A percentile compares a stretch with the other conserved stretches of the same genome.
These are phyloP conservation scores for Ananas comosus DNA, from an alignment of 176 grass and related monocot species.

Conservation along the genomic window DNA sequence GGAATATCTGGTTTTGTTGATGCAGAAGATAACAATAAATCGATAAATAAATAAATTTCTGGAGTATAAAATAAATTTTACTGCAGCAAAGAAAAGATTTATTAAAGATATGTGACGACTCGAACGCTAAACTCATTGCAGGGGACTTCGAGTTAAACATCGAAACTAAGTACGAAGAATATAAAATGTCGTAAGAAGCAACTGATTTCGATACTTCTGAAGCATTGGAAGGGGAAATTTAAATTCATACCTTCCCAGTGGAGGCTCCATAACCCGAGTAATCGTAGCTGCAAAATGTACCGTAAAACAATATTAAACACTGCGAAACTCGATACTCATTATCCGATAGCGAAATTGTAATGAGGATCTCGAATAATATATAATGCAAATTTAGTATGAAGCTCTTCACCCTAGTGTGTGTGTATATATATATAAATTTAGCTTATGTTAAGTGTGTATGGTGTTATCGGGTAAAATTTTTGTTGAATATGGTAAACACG, in stretches of 20 bases:
- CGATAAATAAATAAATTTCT: too few species aligned
- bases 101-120: too few species aligned
- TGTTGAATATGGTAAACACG: too few species aligned
- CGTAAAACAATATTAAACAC: slow-evolving; percentile 14
- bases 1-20: too few species aligned
- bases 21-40: too few species aligned
- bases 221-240: slow-evolving; percentile 2
- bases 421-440: not conserved
- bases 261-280: slow-evolving; percentile 98
- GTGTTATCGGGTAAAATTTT: too few species aligned
- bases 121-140: too few species aligned
- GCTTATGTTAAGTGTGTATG: not conserved
- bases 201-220: not conserved
- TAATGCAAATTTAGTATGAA: not conserved
- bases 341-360: not conserved
- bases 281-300: slow-evolving; percentile 61
- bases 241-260: slow-evolving; percentile 78
- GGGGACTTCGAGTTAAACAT: not conserved
- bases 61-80: too few species aligned
- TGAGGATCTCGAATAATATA: not conserved
- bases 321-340: not conserved
- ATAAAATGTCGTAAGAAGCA: not conserved
- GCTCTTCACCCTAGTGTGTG: not conserved
- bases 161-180: not conserved
- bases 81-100: too few species aligned